Evolutionary conservation across 73 alveolate species (phyloP).

Genomic region (Chromera velia): DNA sequence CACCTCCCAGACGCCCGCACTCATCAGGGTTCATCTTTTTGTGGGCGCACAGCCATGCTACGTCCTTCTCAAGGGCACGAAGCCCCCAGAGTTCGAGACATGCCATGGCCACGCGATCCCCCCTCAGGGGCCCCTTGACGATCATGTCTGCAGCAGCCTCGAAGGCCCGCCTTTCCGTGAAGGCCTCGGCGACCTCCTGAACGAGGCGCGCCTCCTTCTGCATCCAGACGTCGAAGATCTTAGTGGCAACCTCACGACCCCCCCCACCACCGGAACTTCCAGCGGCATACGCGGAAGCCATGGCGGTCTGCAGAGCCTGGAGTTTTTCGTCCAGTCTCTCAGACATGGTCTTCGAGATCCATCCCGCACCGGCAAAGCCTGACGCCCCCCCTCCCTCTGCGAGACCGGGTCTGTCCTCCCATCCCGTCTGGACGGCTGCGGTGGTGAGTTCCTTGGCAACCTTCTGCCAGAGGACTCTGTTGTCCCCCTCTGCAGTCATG

Average conservation of each 20-base stretch:
- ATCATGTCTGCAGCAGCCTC: background rate
- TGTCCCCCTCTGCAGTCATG: conserved; percentile 68
- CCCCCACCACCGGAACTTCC: background rate
- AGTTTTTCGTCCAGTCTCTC: background rate
- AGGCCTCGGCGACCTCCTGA: background rate
- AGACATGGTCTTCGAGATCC: background rate
- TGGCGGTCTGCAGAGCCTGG: background rate
- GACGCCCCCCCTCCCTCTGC: background rate
- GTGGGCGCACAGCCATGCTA: background rate
- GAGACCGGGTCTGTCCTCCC: background rate
- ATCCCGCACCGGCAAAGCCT: background rate
- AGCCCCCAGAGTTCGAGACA: background rate
- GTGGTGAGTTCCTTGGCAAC: conserved; percentile 53
- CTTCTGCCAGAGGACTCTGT: conserved; percentile 54
- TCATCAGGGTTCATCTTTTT: background rate
- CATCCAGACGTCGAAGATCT: background rate
- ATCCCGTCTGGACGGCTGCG: background rate
- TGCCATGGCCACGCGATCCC: background rate
- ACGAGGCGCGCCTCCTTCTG: background rate
- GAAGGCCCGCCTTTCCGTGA: background rate
- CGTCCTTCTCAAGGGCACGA: background rate
- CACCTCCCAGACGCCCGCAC: background rate
- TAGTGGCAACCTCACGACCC: too few relatives aligned
- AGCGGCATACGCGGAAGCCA: too few relatives aligned
- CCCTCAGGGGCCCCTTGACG: background rate